Evolutionary conservation across 2,329 filamentous ascomycete species (phyloP).

Genomic region (Fusarium scirpi): DNA sequence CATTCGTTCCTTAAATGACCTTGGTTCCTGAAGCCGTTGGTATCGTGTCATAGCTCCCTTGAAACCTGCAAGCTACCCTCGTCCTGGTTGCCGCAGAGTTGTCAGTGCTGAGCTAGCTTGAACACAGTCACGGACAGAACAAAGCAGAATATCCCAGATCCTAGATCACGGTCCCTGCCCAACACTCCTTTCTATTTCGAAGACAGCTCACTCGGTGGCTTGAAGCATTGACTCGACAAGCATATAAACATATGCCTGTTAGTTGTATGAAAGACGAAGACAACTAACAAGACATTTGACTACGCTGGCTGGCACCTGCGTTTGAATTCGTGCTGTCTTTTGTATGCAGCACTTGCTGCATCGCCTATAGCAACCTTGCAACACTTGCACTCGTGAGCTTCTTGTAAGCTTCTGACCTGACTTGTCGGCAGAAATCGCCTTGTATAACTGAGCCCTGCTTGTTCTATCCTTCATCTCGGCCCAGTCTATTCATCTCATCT

Average conservation of each 20-base stretch:
- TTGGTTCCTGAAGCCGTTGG: conserved; percentile 35
- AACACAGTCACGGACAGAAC: conserved; percentile 8
- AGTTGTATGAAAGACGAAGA: conserved; percentile 16
- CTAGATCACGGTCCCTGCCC: conserved; percentile 18
- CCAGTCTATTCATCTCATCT: conserved; percentile 7
- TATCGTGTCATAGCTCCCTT: conserved; percentile 31
- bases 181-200: conserved; percentile 32
- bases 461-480: conserved; percentile 27
- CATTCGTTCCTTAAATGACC: conserved; percentile 35
- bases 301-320: conserved; percentile 40
- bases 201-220: conserved; percentile 12
- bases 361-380: conserved; percentile 13
- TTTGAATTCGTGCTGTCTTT: conserved; percentile 28
- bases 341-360: conserved; percentile 3
- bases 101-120: conserved; percentile 20
- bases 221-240: conserved; percentile 15
- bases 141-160: conserved; percentile 13
- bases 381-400: conserved; percentile 13
- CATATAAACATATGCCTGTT: conserved; percentile 11
- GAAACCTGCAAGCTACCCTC: conserved; percentile 34
- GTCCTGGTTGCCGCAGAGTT: conserved; percentile 23
- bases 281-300: conserved; percentile 19
- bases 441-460: conserved; percentile 4
- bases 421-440: conserved; percentile 22
- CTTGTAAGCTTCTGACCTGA: conserved; percentile 5